Base-by-base conservation (phyloP, 2,329 filamentous ascomycete species). In the Zasmidium angulare region DNA sequence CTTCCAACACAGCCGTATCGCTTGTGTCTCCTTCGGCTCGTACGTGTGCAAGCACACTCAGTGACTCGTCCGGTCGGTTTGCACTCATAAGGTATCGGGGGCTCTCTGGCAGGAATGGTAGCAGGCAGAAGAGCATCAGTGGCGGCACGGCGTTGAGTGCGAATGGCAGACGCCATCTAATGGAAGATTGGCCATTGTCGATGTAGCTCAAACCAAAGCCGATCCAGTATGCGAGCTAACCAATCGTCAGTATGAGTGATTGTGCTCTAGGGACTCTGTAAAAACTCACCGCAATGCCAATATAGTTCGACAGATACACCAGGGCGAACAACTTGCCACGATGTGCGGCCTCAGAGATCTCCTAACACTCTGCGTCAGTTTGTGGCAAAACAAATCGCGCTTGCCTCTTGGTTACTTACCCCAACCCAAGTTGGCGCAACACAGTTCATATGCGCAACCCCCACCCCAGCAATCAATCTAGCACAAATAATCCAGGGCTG, bases 381-480 rank as follows among this genome's bases (percentile, higher is more conserved):
- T n/a, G n/a, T n/a, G n/a, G n/a, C n/a, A n/a, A n/a, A n/a, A n/a
- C n/a, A n/a, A n/a, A n/a, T n/a, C n/a, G n/a, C n/a, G n/a, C n/a
- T n/a, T n/a, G n/a, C n/a, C n/a, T n/a, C n/a, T n/a, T n/a, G n/a
- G n/a, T n/a, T n/a, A n/a, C n/a, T n/a, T n/a, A n/a, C n/a, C n/a
- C n/a, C n/a, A n/a, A 86, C 86, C 86, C 86, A 90, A 2, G 89
- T 86, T 0, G 88, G 88, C 0, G 87, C 83, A 63, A 90, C 89
- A 9, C 86, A 84, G 67, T 89, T 90, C 36, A 90, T 7, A 9
- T 11, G 3, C 2, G 4, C 51, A 3, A 46, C 29, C 4, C 51
- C 51, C 21, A 53, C 20, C 17, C 51, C 51, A 53, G 6, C 20
- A 22, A 53, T 46, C 2, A 46, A 3, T 10, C 51, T 43, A 24